A percentile compares a stretch with the other conserved stretches of the same genome.
phyloP scores from a whole-genome alignment of 768 basidiomycete species.

The Clathrus columnatus region DNA sequence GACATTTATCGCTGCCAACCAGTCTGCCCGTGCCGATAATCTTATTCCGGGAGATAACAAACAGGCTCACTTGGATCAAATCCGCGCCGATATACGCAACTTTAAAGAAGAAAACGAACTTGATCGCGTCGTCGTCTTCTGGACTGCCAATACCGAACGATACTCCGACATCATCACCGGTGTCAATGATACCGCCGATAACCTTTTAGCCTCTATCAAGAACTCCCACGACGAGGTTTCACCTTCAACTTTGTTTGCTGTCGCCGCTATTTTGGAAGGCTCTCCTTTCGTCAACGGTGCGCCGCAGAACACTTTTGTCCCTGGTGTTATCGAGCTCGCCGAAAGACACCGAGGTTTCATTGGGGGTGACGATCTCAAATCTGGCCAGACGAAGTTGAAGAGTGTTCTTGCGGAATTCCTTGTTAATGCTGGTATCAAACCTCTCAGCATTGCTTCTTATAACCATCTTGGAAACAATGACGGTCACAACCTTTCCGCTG shows the following conservation, averaged over 20 bases:
- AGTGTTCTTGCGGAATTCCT: constrained; percentile 96
- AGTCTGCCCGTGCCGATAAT: constrained; percentile 93
- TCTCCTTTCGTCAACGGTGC: constrained; percentile 96
- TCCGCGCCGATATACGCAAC: constrained; percentile 86
- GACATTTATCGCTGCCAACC: constrained; percentile 96
- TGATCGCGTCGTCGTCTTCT: constrained; percentile 89
- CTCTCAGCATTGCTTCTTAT: constrained; percentile 93
- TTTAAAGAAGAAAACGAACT: constrained; percentile 81
- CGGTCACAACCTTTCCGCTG: constrained; percentile 83
- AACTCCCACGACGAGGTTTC: constrained; percentile 88
- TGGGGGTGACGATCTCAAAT: constrained; percentile 96
- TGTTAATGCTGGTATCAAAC: constrained; percentile 97
- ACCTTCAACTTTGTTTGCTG: constrained; percentile 91
- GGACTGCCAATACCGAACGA: constrained; percentile 98
- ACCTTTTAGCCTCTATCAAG: constrained; percentile 75
- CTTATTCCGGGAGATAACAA: constrained; percentile 80
- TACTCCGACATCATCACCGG: constrained; percentile 93
- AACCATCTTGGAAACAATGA: constrained; percentile 99
- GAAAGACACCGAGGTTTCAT: constrained; percentile 88
- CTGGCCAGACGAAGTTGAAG: constrained; percentile 96
- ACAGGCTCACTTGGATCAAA: constrained; percentile 81
- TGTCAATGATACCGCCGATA: constrained; percentile 90
- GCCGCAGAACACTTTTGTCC: constrained; percentile 98
- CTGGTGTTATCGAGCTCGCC: constrained; percentile 87
- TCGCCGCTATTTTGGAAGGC: constrained; percentile 91